A percentile compares a stretch with the other conserved stretches of the same genome.
Conservation (phyloP, 2,329 filamentous ascomycete species). For the Fusarium zealandicum region DNA sequence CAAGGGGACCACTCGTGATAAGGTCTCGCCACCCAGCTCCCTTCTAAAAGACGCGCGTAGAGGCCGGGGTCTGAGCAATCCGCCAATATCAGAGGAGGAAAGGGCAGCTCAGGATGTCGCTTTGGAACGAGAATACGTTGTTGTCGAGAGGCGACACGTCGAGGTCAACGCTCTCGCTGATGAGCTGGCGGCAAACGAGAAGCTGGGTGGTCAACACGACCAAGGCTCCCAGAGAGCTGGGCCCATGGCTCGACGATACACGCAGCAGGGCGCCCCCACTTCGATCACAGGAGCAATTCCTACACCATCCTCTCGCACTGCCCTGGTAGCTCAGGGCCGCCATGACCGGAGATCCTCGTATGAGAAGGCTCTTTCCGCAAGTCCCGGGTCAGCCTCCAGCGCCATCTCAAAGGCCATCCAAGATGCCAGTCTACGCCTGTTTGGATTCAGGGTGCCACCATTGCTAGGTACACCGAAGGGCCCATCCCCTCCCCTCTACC, state of each 20-base stretch:
- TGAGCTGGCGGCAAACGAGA: constrained; percentile 85
- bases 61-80: constrained; percentile 40
- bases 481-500: constrained; percentile 78
- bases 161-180: constrained; percentile 98
- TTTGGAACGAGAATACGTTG: constrained; percentile 91
- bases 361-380: constrained; percentile 75
- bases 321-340: constrained; percentile 76
- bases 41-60: constrained; percentile 47
- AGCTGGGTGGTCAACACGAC: constrained; percentile 56
- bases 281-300: constrained; percentile 74
- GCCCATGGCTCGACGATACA: constrained; percentile 75
- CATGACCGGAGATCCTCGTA: constrained; percentile 83
- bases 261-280: constrained; percentile 75
- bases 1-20: constrained; percentile 35
- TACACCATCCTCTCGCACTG: constrained; percentile 71
- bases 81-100: constrained; percentile 65
- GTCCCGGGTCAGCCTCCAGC: constrained; percentile 78
- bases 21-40: constrained; percentile 38
- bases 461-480: constrained; percentile 66
- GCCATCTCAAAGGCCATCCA: constrained; percentile 95
- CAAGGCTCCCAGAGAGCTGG: constrained; percentile 63
- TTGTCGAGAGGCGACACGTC: constrained; percentile 93
- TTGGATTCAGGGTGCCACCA: constrained; percentile 74
- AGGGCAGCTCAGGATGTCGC: constrained; percentile 84
- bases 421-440: constrained; percentile 80